Evolutionary conservation across 2,329 filamentous ascomycete species (phyloP).

Genomic region (Verticillium alfalfae): DNA sequence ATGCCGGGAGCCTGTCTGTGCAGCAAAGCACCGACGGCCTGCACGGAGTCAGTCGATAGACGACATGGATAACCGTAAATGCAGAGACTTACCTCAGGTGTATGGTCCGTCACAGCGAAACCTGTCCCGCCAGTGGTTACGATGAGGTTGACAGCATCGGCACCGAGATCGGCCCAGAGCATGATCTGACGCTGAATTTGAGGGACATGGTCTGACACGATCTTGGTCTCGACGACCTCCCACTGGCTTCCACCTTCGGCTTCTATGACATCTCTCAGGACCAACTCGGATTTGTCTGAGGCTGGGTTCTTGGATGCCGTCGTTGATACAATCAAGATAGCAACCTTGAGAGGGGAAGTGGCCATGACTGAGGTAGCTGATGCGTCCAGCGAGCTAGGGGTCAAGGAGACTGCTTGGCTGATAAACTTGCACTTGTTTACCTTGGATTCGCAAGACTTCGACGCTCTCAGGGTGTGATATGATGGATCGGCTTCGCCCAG

Average conservation of each 20-base stretch:
- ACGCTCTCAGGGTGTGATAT: background rate
- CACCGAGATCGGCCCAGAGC: conserved; percentile 64
- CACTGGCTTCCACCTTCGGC: conserved; percentile 65
- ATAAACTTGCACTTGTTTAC: background rate
- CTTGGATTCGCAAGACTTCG: too few species aligned
- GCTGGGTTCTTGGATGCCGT: conserved; percentile 77
- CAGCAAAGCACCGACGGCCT: conserved; percentile 75
- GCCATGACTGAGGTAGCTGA: conserved; percentile 22
- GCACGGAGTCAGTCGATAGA: conserved; percentile 1
- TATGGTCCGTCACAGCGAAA: conserved; percentile 78
- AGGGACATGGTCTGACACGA: conserved; percentile 71
- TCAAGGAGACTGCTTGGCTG: too few species aligned
- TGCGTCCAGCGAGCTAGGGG: background rate
- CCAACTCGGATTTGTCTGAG: conserved; percentile 66
- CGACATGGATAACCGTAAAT: background rate
- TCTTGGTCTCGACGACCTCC: conserved; percentile 62
- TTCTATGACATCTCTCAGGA: conserved; percentile 64
- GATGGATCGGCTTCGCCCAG: background rate
- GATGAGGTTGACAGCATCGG: conserved; percentile 64
- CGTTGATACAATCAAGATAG: conserved; percentile 83
- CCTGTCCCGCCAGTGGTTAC: conserved; percentile 90
- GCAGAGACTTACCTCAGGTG: conserved; percentile 64
- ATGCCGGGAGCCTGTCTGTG: conserved; percentile 84
- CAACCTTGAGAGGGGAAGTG: conserved; percentile 54
- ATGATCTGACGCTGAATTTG: conserved; percentile 71